Evolutionary conservation across 495 filamentous ascomycete genomes (phyloP).

Genomic region (Aspergillus saccharolyticus): DNA sequence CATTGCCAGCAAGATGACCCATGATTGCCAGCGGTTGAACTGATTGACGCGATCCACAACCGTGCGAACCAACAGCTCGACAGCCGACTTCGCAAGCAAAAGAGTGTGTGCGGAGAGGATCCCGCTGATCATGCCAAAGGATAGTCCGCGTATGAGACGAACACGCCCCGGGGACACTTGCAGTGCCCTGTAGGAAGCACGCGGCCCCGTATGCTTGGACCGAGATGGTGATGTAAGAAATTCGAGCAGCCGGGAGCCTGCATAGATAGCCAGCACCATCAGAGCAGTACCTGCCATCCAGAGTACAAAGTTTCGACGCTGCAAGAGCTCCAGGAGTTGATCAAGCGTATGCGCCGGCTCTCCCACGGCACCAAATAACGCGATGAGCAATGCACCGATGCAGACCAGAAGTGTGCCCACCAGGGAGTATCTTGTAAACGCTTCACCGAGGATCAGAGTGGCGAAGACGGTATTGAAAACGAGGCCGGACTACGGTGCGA

Average conservation of each 20-base stretch:
- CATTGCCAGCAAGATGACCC: conserved; percentile 83
- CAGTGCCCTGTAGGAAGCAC: conserved; percentile 41
- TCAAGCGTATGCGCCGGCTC: conserved; percentile 86
- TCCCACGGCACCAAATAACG: conserved; percentile 89
- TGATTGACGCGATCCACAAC: conserved; percentile 84
- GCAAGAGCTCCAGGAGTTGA: conserved; percentile 74
- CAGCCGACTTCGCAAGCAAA: conserved; percentile 91
- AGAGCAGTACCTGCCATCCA: conserved; percentile 83
- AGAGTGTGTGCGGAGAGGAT: conserved; percentile 91
- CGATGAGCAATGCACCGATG: conserved; percentile 80
- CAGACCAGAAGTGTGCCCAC: conserved; percentile 86
- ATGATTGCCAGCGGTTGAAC: conserved; percentile 96
- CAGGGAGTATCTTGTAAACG: conserved; percentile 88
- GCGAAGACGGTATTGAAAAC: conserved; percentile 99
- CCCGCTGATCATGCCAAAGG: conserved; percentile 84
- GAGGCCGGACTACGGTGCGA: conserved; percentile 59
- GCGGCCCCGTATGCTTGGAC: conserved; percentile 24
- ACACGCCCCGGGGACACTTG: conserved; percentile 44
- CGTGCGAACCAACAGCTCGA: conserved; percentile 92
- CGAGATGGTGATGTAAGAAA: conserved; percentile 39
- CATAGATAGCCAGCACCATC: conserved; percentile 62
- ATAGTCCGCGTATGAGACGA: conserved; percentile 80
- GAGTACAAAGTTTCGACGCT: conserved; percentile 68
- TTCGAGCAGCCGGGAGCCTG: conserved; percentile 54
- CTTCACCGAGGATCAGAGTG: conserved; percentile 85